Evolutionary conservation across 1,284 basidiomycete genomes (phyloP).

Genomic region (Trichosporon coremiiforme): DNA sequence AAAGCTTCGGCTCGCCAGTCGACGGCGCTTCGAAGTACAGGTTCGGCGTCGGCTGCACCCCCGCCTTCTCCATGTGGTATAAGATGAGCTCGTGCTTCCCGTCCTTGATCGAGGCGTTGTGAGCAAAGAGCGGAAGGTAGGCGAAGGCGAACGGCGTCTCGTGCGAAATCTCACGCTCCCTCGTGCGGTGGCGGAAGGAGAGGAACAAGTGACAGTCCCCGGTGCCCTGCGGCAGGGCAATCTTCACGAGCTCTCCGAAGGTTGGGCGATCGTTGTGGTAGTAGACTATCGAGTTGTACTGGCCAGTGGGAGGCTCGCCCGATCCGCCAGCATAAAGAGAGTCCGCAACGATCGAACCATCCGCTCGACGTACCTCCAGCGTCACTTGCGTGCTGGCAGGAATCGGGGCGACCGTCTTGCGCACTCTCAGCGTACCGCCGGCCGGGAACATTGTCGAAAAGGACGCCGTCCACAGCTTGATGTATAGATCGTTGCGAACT

Average conservation of each 20-base stretch:
- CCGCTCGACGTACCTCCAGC: conserved; percentile 77
- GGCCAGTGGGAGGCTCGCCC: conserved; percentile 75
- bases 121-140: conserved; percentile 82
- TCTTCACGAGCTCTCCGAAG: conserved; percentile 89
- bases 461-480: conserved; percentile 89
- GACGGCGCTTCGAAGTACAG: conserved; percentile 71
- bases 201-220: conserved; percentile 90
- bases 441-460: conserved; percentile 62
- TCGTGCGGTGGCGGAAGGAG: conserved; percentile 66
- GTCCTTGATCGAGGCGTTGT: conserved; percentile 82
- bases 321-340: conserved; percentile 78
- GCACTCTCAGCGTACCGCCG: conserved; percentile 48
- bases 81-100: conserved; percentile 83
- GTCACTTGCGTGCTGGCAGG: conserved; percentile 79
- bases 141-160: conserved; percentile 90
- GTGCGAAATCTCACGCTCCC: conserved; percentile 65
- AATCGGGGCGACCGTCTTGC: conserved; percentile 41
- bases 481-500: conserved; percentile 88
- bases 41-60: conserved; percentile 65
- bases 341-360: conserved; percentile 70
- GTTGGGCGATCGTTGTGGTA: conserved; percentile 80
- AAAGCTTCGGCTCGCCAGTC: conserved; percentile 64
- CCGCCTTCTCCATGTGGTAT: conserved; percentile 72
- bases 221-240: conserved; percentile 71
- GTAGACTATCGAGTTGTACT: conserved; percentile 89